These are phyloP conservation scores for Plasmopara viticola DNA, from an alignment of 352 stramenopile genomes.

Conservation along the genomic window DNA sequence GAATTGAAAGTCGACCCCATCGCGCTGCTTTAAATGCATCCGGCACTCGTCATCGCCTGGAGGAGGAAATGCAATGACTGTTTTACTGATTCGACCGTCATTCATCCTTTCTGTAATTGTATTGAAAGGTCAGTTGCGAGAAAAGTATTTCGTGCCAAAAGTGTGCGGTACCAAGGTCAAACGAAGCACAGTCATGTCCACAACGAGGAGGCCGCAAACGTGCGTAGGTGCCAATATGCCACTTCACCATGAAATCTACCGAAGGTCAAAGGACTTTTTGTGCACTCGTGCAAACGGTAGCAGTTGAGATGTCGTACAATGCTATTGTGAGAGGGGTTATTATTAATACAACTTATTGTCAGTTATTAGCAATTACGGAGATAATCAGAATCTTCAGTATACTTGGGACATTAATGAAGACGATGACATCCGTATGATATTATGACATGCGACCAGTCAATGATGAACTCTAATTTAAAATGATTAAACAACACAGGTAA, in stretches of 20 bases:
- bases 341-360: too few species aligned
- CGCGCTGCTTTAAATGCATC: conserved; percentile 64
- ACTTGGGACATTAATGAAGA: too few species aligned
- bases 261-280: not conserved
- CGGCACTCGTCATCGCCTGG: conserved; percentile 47
- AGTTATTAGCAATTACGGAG: too few species aligned
- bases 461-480: too few species aligned
- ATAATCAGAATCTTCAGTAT: too few species aligned
- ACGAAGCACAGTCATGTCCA: conserved; percentile 53
- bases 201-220: conserved; percentile 53
- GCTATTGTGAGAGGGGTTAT: not conserved
- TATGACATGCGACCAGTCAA: too few species aligned
- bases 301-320: not conserved
- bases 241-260: conserved; percentile 47
- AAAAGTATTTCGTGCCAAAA: not conserved
- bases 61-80: conserved; percentile 56
- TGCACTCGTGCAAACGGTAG: not conserved
- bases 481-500: too few species aligned
- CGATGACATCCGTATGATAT: too few species aligned
- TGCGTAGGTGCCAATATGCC: conserved; percentile 71
- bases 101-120: conserved; percentile 37
- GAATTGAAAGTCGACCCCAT: conserved; percentile 66
- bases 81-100: conserved; percentile 31
- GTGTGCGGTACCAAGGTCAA: conserved; percentile 37
- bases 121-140: not conserved